A percentile compares a stretch with the other conserved stretches of the same genome.
Conservation (phyloP, 306 rosid genomes). For the Vachellia pachyceras region DNA sequence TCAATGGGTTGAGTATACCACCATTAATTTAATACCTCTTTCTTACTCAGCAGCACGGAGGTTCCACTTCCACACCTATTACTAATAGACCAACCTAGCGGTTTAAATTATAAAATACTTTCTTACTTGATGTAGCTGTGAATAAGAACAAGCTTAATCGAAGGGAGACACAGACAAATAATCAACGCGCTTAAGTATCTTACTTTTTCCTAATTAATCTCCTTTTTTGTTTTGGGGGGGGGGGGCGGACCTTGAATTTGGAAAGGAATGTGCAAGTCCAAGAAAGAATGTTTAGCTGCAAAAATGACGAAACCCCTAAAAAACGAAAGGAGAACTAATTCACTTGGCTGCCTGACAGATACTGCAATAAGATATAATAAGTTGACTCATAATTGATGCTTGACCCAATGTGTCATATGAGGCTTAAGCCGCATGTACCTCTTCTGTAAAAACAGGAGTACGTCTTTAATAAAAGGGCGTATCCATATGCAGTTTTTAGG, state of each 20-base stretch:
- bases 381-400: not conserved
- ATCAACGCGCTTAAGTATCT: conserved; percentile 1
- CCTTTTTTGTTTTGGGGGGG: not conserved
- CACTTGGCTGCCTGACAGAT: not conserved
- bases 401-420: not conserved
- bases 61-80: not conserved
- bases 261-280: not conserved
- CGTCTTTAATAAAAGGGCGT: conserved; percentile 4
- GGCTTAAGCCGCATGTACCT: conserved; percentile 5
- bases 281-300: conserved; percentile 1
- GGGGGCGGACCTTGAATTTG: not conserved
- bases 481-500: not conserved
- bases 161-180: conserved; percentile 12
- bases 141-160: not conserved
- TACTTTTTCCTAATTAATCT: conserved; percentile 17
- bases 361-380: conserved; percentile 3
- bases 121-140: not conserved
- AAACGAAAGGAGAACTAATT: not conserved
- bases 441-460: not conserved
- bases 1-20: not conserved
- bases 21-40: not conserved
- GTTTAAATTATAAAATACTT: not conserved
- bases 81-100: not conserved
- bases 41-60: not conserved
- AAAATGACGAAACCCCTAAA: not conserved